Evolutionary conservation across 805 yeast genomes (phyloP).

Genomic region (Saturnispora diversa): DNA sequence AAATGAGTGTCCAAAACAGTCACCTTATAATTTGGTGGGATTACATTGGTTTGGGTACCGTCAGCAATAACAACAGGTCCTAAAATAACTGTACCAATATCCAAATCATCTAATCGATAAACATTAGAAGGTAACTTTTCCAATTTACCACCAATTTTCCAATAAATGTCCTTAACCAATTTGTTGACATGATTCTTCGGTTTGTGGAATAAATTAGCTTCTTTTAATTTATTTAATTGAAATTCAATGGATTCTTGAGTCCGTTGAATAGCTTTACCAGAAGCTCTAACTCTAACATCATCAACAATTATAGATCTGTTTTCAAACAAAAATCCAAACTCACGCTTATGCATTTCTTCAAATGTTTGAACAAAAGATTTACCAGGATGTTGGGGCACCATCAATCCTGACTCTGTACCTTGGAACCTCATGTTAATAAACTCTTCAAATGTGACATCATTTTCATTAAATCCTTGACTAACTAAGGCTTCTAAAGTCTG

Average conservation of each 20-base stretch:
- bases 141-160: slow-evolving; percentile 38
- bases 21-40: slow-evolving; percentile 56
- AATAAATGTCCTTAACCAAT: slow-evolving; percentile 44
- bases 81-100: slow-evolving; percentile 41
- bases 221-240: slow-evolving; percentile 38
- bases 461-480: slow-evolving; percentile 46
- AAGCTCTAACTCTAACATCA: slow-evolving; percentile 66
- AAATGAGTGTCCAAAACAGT: slow-evolving; percentile 54
- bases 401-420: slow-evolving; percentile 84
- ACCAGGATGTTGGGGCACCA: slow-evolving; percentile 38
- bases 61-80: slow-evolving; percentile 81
- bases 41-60: slow-evolving; percentile 70
- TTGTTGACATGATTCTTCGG: slow-evolving; percentile 25
- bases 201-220: slow-evolving; percentile 17
- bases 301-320: slow-evolving; percentile 52
- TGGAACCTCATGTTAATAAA: slow-evolving; percentile 72
- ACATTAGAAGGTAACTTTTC: slow-evolving; percentile 42
- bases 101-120: slow-evolving; percentile 45
- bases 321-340: slow-evolving; percentile 62
- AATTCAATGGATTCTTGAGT: slow-evolving; percentile 38
- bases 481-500: slow-evolving; percentile 36
- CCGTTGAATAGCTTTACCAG: slow-evolving; percentile 49
- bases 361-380: slow-evolving; percentile 38
- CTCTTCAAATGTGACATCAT: slow-evolving; percentile 46
- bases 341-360: slow-evolving; percentile 49